phyloP scores from a whole-genome alignment of 768 basidiomycete species.

The Artomyces pyxidatus region DNA sequence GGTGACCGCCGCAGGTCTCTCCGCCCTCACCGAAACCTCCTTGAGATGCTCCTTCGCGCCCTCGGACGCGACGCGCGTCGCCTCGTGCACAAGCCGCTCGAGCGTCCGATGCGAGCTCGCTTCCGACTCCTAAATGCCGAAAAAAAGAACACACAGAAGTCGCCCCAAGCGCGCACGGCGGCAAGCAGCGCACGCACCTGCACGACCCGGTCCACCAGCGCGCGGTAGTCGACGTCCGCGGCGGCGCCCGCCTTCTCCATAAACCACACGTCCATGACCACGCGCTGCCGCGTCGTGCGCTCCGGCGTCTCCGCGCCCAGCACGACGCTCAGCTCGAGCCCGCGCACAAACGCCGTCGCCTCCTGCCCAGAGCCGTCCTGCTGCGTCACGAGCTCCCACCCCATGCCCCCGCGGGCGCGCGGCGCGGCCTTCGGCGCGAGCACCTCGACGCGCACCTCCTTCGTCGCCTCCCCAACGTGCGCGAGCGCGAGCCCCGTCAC shows the following conservation, averaged over 20 bases:
- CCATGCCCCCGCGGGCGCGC: constrained; percentile 8
- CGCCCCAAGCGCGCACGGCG: not conserved
- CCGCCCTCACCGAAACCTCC: constrained; percentile 6
- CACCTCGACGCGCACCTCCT: constrained; percentile 5
- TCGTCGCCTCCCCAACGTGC: constrained; percentile 4
- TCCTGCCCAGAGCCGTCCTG: not conserved
- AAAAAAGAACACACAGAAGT: not conserved
- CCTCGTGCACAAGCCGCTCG: constrained; percentile 8
- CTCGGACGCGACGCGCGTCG: constrained; percentile 5
- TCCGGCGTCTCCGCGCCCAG: constrained; percentile 5
- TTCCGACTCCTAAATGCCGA: constrained; percentile 4
- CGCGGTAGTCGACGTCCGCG: constrained; percentile 6
- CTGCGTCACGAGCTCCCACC: constrained; percentile 8
- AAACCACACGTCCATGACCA: constrained; percentile 9
- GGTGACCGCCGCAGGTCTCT: constrained; percentile 1
- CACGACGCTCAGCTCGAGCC: constrained; percentile 6
- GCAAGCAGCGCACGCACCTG: constrained; percentile 9
- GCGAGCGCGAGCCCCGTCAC: constrained; percentile 6
- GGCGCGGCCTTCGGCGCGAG: constrained; percentile 3
- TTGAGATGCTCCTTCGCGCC: constrained; percentile 2
- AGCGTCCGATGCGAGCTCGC: constrained; percentile 2
- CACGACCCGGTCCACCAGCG: constrained; percentile 4
- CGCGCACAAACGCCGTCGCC: constrained; percentile 3
- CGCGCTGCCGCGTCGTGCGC: constrained; percentile 6
- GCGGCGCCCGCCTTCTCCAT: constrained; percentile 2